phyloP scores from a whole-genome alignment of 2,329 filamentous ascomycete genomes.

The Colletotrichum sp. region DNA sequence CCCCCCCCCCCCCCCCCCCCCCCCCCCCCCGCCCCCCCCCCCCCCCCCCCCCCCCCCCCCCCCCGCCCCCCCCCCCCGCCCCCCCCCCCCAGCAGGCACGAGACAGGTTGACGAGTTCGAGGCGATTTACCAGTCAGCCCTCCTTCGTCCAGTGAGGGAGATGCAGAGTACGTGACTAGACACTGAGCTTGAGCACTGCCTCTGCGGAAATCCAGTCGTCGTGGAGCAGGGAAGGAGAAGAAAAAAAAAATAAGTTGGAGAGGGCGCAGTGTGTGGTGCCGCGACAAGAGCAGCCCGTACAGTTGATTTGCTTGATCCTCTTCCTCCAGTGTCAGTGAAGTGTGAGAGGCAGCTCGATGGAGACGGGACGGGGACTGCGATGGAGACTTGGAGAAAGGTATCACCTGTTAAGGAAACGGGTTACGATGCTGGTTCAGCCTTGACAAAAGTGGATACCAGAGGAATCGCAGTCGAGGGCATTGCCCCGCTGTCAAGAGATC shows the following conservation, averaged over 20 bases:
- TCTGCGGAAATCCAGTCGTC: background rate
- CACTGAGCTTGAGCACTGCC: background rate
- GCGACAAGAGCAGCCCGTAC: background rate
- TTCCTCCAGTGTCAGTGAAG: background rate
- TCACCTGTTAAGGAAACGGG: background rate
- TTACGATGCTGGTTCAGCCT: fast-evolving
- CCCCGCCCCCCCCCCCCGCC: no score
- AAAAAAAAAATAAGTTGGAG: background rate
- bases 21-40: no score
- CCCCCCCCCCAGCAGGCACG: no score
- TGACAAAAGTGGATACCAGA: background rate
- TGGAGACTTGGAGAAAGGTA: background rate
- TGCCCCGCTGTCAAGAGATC: background rate
- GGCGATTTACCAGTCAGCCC: background rate
- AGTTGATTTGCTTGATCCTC: background rate
- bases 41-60: no score
- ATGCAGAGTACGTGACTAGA: background rate
- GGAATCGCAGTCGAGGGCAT: background rate
- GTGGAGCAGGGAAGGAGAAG: background rate
- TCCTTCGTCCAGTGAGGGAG: background rate
- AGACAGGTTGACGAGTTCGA: background rate
- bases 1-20: no score
- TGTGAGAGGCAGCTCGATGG: conserved; percentile 1
- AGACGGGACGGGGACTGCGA: background rate
- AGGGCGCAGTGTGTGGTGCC: background rate